Evolutionary conservation across 441 rosid genomes (phyloP), one percentile per base, ranked within the genome.

Genomic region (Syzygium syzygioides): DNA sequence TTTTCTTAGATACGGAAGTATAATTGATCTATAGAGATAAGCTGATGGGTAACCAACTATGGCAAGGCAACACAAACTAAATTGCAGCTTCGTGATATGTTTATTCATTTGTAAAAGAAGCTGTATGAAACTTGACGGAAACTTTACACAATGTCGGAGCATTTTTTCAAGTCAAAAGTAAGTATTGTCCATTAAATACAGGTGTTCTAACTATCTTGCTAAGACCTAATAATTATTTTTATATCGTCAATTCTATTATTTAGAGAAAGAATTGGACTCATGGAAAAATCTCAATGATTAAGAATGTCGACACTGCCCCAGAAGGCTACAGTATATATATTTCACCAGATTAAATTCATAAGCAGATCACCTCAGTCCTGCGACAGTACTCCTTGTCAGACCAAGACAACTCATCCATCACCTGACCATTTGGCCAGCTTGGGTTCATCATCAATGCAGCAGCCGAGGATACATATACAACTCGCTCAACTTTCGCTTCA

Each of bases 361-460:
- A 66, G 52, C 34, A 28, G 55, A 34, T 66, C 55, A 83, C 89
- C 89, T 83, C 30, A 19, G 52, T 56, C 55, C 45, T 60, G 28
- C 86, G 85, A 71, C 89, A 88, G 79, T 80, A 53, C 50, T 88
- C 89, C 80, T 59, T 45, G 62, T 88, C 89, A 50, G 86, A 80
- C 89, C 89, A 83, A 15, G 56, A 88, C 3, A 55, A 50, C 86
- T 88, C 89, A 13, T 88, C 86, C 55, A 88, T 30, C n/a, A 6
- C 87, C 62, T 53, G 53, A 50, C 80, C 89, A 20, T 80, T 88
- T 41, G 86, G 87, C 86, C 62, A 57, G 79, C 64, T 54, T 6
- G 87, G 80, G 45, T 50, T 84, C 89, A 88, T 52, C 83, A 60
- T 20, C 23, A 84, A 71, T 19, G 86, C 86, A 60, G 89, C 89